Evolutionary conservation across 2,329 filamentous ascomycete genomes (phyloP), one percentile per base, ranked within the genome.

Genomic region (Penicillium sp.): DNA sequence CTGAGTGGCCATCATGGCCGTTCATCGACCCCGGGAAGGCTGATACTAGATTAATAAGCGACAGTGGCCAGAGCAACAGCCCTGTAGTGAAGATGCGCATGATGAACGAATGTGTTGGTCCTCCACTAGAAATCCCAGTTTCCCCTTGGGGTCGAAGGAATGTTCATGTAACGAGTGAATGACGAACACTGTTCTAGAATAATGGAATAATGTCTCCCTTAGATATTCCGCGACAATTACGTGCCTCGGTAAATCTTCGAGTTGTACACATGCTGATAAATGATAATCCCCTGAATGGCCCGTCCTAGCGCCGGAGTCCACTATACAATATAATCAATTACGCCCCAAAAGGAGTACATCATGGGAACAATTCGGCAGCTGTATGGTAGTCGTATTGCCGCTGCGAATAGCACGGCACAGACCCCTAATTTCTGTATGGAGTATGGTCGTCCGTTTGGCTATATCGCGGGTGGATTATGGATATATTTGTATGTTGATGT

Each of bases 1-100:
- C 47, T 6, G 46, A 31, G 13, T 50, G 42, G 4, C 45, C 5
- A 33, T 33, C 54, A 19, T 62, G 51, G 17, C 23, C 17, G 3
- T 6, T 37, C 35, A 54, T 42, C 17, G 59, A 41, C 3, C 56
- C 60, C 0, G 63, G 56, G 37, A 67, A 64, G 3, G 54, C 62
- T 6, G 41, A 37, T 6, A 51, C 60, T 21, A 47, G 23, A 9
- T 27, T 33, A 42, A 59, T 31, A 3, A 64, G 52, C 8, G 62
- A 57, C 4, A 61, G 45, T 43, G 47, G 56, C 45, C 52, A 64
- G 38, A 63, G 37, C 41, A 63, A 23, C 13, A 57, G 50, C n/a
- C 41, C 50, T 31, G 42, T 7, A 15, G 27, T 47, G 13, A 55
- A 41, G n/a, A 64, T 31, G 25, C 56, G 58, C 63, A 65, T 65